Conservation (phyloP, 1,284 basidiomycete species). For the Malassezia furfur region DNA sequence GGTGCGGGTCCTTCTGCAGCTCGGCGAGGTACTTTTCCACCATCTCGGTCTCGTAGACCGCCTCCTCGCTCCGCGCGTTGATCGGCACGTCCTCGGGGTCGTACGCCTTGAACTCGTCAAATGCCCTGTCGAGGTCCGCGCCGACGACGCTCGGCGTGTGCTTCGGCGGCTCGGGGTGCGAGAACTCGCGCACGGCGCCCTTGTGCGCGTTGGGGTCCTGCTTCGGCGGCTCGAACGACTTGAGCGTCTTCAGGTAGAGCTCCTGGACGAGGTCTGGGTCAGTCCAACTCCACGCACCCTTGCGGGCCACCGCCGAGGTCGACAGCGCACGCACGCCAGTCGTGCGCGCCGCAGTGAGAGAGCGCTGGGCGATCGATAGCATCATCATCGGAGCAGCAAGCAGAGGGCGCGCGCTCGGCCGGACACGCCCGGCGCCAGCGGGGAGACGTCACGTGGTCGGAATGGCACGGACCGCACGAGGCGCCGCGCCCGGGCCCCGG, state of each 20-base stretch:
- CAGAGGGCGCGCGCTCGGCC: constrained; percentile 9
- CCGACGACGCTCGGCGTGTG: constrained; percentile 37
- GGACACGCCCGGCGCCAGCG: constrained; percentile 17
- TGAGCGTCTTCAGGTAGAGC: constrained; percentile 79
- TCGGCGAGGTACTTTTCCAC: constrained; percentile 48
- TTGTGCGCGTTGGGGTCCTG: constrained; percentile 45
- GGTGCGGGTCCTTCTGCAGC: constrained; percentile 38
- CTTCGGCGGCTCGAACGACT: constrained; percentile 64
- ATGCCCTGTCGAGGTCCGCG: constrained; percentile 49
- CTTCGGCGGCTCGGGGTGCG: constrained; percentile 48
- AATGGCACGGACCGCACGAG: constrained; percentile 1
- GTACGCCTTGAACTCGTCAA: constrained; percentile 48
- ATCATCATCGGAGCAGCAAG: constrained; percentile 4
- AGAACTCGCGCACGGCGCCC: constrained; percentile 50
- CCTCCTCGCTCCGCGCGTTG: constrained; percentile 21
- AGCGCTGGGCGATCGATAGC: constrained; percentile 16
- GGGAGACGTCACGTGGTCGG: not conserved
- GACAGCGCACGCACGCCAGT: constrained; percentile 30
- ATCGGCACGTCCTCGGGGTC: constrained; percentile 41
- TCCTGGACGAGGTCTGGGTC: constrained; percentile 77
- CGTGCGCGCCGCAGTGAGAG: constrained; percentile 13
- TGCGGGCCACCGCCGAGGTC: constrained; percentile 37
- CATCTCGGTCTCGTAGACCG: constrained; percentile 34
- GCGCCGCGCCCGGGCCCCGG: constrained; percentile 1
- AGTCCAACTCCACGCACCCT: constrained; percentile 27